These are phyloP conservation scores for Cyclospora cayetanensis DNA, from an alignment of 169 alveolate genomes.

Conservation along the genomic window DNA sequence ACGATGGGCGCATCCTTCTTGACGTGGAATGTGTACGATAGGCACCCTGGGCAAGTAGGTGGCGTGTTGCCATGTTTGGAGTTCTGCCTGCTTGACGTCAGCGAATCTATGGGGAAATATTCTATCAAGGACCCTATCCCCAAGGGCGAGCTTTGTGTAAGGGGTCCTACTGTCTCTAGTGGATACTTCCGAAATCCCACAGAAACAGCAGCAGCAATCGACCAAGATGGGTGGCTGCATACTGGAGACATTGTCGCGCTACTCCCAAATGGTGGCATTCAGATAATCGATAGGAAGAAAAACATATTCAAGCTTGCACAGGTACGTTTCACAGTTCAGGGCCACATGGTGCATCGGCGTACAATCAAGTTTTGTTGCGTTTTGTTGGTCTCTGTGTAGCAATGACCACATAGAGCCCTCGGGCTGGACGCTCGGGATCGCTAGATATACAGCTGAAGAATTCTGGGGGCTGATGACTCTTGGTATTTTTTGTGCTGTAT, in stretches of 20 bases:
- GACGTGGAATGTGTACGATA: constrained; percentile 71
- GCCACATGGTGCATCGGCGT: too few relatives aligned
- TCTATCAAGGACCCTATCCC: constrained; percentile 73
- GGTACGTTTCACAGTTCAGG: too few relatives aligned
- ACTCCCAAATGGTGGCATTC: constrained; percentile 76
- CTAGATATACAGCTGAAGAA: too few relatives aligned
- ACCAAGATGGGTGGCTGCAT: constrained; percentile 91
- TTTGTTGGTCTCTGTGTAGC: too few relatives aligned
- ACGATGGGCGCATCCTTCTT: constrained; percentile 82
- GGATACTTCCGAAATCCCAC: constrained; percentile 78
- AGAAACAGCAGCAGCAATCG: constrained; percentile 85
- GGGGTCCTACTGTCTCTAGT: constrained; percentile 80
- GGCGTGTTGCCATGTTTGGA: constrained; percentile 85
- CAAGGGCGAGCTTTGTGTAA: constrained; percentile 85
- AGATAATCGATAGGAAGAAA: constrained; percentile 94
- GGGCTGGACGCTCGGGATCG: too few relatives aligned
- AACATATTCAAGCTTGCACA: constrained; percentile 95
- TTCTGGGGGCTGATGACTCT: too few relatives aligned
- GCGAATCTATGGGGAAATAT: constrained; percentile 83
- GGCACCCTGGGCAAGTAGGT: constrained; percentile 84
- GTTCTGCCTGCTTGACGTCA: constrained; percentile 83
- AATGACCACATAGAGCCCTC: too few relatives aligned
- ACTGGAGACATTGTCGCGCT: constrained; percentile 92
- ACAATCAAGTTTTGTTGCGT: too few relatives aligned
- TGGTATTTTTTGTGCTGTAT: too few relatives aligned